Evolutionary conservation across 164 flowering plant species (phyloP).

Genomic region (Kingdonia uniflora): DNA sequence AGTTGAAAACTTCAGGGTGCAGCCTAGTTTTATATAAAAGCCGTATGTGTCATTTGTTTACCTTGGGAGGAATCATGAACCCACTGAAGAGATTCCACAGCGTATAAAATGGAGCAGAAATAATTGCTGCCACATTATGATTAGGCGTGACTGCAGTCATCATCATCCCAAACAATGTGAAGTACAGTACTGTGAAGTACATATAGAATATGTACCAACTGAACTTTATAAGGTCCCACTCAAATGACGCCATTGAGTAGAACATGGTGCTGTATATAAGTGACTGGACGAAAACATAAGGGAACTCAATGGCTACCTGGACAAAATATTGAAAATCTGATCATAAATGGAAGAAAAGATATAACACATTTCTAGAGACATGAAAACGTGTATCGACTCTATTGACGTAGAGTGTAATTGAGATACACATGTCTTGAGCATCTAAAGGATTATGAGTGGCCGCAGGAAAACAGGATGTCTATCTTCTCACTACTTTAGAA

Average conservation of each 20-base stretch:
- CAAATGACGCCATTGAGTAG: conserved; percentile 82
- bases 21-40: too few relatives aligned
- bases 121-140: conserved; percentile 79
- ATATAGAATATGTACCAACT: conserved; percentile 75
- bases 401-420: too few relatives aligned
- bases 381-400: too few relatives aligned
- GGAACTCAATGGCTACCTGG: conserved; percentile 94
- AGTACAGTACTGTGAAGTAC: conserved; percentile 87
- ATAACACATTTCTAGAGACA: too few relatives aligned
- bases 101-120: conserved; percentile 92
- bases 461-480: too few relatives aligned
- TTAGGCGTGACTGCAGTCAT: conserved; percentile 90
- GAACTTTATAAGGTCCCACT: conserved; percentile 65
- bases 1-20: too few relatives aligned
- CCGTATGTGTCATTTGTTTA: conserved; percentile 17
- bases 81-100: conserved; percentile 99
- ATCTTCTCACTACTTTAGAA: too few relatives aligned
- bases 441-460: too few relatives aligned
- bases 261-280: conserved; percentile 68
- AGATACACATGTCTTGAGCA: too few relatives aligned
- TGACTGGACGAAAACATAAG: conserved; percentile 77
- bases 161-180: conserved; percentile 98
- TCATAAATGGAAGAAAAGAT: too few relatives aligned
- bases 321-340: not conserved
- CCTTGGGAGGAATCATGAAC: conserved; percentile 90